Evolutionary conservation across 331 rosid species (phyloP), one percentile per base, ranked within the genome.

Genomic region (Cydonia oblonga): DNA sequence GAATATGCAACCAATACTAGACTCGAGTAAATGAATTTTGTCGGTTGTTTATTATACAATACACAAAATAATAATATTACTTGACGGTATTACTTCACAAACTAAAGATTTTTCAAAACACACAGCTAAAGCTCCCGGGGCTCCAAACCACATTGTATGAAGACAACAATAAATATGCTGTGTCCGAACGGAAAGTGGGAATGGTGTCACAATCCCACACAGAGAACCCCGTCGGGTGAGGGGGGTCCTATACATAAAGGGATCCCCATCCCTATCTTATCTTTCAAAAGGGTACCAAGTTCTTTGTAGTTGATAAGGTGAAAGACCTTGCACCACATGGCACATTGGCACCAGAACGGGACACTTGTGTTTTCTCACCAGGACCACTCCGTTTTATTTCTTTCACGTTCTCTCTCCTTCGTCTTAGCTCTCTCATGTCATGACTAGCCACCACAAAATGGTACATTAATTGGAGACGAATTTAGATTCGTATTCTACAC

Each of bases 321-420:
- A 81, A 69, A 84, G 59, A 53, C n/a, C n/a, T n/a, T n/a, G 75
- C 77, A 64, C 78, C 90, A 80, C 76, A 85, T 86, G 90, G 74
- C 72, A 86, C 87, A 12, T 12, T 11, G 18, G 18, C 7, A 12
- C 9, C 15, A 13, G 70, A 64, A 69, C 46, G 28, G 69, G 64
- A 42, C 79, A 60, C 68, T 69, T 74, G 46, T 46, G n/a, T n/a
- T n/a, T n/a, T n/a, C n/a, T n/a, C n/a, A n/a, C n/a, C n/a, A n/a
- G n/a, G n/a, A n/a, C n/a, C n/a, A n/a, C n/a, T 15, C 18, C 18
- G 59, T 46, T 40, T 68, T 75, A 23, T 67, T 30, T 62, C 16
- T 9, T 24, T 77, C 10, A 8, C 0, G n/a, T n/a, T n/a, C n/a
- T n/a, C n/a, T n/a, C n/a, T n/a, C n/a, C n/a, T n/a, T n/a, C n/a